These are phyloP conservation scores for Nitzschia sp. DNA, from an alignment of 108 stramenopile species.

Conservation along the genomic window DNA sequence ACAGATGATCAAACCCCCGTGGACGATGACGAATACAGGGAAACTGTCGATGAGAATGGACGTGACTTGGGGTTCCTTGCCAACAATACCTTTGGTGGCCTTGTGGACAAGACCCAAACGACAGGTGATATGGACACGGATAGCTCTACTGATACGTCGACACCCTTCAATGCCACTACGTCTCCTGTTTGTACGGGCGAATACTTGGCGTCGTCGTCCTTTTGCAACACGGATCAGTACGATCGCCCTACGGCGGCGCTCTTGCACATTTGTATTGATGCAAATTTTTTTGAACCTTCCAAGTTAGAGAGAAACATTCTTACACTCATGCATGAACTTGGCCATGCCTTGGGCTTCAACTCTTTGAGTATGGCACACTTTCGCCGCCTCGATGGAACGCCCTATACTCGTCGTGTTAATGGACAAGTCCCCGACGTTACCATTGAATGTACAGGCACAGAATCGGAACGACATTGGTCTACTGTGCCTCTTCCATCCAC, in stretches of 20 bases:
- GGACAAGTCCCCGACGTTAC: slow-evolving; percentile 38
- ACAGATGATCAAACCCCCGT: not conserved
- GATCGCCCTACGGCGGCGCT: slow-evolving; percentile 80
- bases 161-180: not conserved
- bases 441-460: slow-evolving; percentile 63
- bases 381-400: slow-evolving; percentile 69
- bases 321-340: slow-evolving; percentile 79
- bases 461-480: slow-evolving; percentile 27
- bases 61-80: not conserved
- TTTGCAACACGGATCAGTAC: slow-evolving; percentile 80
- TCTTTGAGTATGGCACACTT: slow-evolving; percentile 73
- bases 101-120: not conserved
- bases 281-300: slow-evolving; percentile 48
- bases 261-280: slow-evolving; percentile 74
- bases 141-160: not conserved
- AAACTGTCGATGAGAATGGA: not conserved
- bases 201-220: slow-evolving; percentile 73
- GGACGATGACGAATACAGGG: not conserved
- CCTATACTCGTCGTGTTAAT: slow-evolving; percentile 58
- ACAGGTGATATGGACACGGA: no score
- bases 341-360: slow-evolving; percentile 81
- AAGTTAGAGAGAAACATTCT: slow-evolving; percentile 51
- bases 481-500: slow-evolving; percentile 65
- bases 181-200: slow-evolving; percentile 42
- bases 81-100: not conserved